A percentile compares a stretch with the other conserved stretches of the same genome.
phyloP scores from a whole-genome alignment of 2,329 filamentous ascomycete species.

The Albophoma yamanashiensis region DNA sequence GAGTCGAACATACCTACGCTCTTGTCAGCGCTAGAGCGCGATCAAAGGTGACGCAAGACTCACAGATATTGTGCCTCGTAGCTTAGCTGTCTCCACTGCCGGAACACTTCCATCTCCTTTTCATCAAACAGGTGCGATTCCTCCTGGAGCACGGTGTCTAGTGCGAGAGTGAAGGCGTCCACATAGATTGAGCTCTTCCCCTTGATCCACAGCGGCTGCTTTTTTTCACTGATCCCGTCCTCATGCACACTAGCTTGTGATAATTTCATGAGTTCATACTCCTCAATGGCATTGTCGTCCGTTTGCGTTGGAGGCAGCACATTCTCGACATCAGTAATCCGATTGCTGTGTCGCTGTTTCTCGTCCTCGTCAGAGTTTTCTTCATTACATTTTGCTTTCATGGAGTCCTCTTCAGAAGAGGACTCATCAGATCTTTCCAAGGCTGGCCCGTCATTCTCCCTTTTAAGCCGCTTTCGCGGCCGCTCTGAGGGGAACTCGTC shows the following conservation, averaged over 20 bases:
- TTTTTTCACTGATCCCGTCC: constrained; percentile 30
- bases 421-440: constrained; percentile 9
- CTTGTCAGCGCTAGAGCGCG: neutral
- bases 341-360: constrained; percentile 6
- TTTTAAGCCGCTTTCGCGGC: constrained; percentile 21
- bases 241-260: constrained; percentile 32
- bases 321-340: constrained; percentile 26
- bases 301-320: constrained; percentile 57
- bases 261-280: constrained; percentile 63
- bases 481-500: constrained; percentile 8
- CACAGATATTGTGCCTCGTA: constrained; percentile 91
- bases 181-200: constrained; percentile 89
- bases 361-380: constrained; percentile 6
- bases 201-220: constrained; percentile 46
- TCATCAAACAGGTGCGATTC: constrained; percentile 81
- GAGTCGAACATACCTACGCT: constrained; percentile 71
- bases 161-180: constrained; percentile 88
- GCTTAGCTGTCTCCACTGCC: constrained; percentile 57
- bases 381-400: neutral
- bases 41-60: constrained; percentile 16
- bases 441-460: constrained; percentile 11
- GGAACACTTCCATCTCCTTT: constrained; percentile 67
- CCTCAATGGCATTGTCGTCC: constrained; percentile 62
- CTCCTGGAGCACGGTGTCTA: constrained; percentile 82
- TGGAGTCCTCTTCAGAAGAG: neutral